Percentiles rank a stretch among this genome's conserved stretches.
Conservation (phyloP, 2,329 filamentous ascomycete species). For the Sarocladium brachiariae region DNA sequence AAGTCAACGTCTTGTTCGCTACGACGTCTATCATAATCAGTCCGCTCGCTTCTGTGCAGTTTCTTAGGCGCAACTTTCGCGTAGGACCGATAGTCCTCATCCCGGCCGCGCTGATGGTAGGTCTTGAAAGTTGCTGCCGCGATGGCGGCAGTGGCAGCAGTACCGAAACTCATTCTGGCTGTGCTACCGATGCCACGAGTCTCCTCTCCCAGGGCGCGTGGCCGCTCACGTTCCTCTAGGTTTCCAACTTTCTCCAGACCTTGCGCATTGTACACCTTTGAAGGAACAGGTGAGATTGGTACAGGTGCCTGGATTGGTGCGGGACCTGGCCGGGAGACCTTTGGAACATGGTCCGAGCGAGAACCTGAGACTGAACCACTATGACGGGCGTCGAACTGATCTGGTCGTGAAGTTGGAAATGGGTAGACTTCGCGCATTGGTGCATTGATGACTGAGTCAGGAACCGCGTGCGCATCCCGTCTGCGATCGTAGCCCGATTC, state of each 20-base stretch:
- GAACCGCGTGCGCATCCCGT: neutral
- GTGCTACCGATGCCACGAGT: conserved; percentile 21
- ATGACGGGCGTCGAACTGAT: conserved; percentile 46
- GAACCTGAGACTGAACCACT: conserved; percentile 37
- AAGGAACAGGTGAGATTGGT: conserved; percentile 66
- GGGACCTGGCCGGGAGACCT: conserved; percentile 44
- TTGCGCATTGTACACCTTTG: conserved; percentile 55
- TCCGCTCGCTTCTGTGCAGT: conserved; percentile 16
- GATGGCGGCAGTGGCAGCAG: conserved; percentile 42
- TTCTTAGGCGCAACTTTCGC: conserved; percentile 1
- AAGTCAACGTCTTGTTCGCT: neutral
- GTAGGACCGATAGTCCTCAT: conserved; percentile 8
- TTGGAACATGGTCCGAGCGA: conserved; percentile 29
- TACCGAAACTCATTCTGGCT: conserved; percentile 39
- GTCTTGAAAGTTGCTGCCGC: conserved; percentile 23
- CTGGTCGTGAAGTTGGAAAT: conserved; percentile 58
- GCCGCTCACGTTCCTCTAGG: conserved; percentile 18
- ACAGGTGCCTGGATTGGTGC: conserved; percentile 80
- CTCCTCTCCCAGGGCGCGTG: neutral
- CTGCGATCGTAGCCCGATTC: neutral
- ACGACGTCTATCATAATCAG: conserved; percentile 13
- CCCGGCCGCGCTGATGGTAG: neutral
- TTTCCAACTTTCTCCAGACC: conserved; percentile 30
- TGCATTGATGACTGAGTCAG: conserved; percentile 11
- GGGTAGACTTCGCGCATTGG: conserved; percentile 59